phyloP scores from a whole-genome alignment of 352 stramenopile species.

The Phytopythium ostracodes region DNA sequence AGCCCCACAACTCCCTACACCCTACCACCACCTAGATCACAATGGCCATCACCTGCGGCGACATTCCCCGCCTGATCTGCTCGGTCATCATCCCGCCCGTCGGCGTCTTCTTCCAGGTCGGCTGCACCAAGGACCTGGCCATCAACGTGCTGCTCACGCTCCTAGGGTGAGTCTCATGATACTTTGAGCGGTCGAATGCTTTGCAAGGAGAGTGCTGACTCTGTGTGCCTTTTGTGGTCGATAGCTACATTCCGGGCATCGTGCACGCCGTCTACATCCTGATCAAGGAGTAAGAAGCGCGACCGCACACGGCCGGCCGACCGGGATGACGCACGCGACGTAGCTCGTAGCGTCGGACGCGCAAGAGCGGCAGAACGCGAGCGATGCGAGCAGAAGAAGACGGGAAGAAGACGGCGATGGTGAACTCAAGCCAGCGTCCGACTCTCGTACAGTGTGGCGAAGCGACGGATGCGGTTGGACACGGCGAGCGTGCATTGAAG shows the following conservation, averaged over 20 bases:
- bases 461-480: neutral
- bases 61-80: conserved; percentile 47
- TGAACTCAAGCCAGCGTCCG: neutral
- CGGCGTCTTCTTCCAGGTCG: conserved; percentile 53
- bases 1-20: neutral
- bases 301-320: neutral
- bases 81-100: conserved; percentile 47
- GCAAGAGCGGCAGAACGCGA: neutral
- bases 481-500: conserved; percentile 19
- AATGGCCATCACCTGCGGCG: conserved; percentile 54
- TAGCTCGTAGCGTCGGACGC: neutral
- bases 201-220: too few species aligned
- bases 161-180: conserved; percentile 36
- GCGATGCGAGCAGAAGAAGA: neutral
- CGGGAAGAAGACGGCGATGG: neutral
- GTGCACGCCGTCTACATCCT: conserved; percentile 76
- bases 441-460: conserved; percentile 9
- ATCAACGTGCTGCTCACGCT: conserved; percentile 68
- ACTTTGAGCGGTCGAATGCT: too few species aligned
- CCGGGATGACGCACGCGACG: neutral
- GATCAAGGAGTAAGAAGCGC: conserved; percentile 33
- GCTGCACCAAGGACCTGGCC: conserved; percentile 54
- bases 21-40: neutral
- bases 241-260: conserved; percentile 54
- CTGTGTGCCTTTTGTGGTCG: neutral